These are phyloP conservation scores for Cladosporium sp. DNA, from an alignment of 2,329 filamentous ascomycete genomes.

Conservation along the genomic window DNA sequence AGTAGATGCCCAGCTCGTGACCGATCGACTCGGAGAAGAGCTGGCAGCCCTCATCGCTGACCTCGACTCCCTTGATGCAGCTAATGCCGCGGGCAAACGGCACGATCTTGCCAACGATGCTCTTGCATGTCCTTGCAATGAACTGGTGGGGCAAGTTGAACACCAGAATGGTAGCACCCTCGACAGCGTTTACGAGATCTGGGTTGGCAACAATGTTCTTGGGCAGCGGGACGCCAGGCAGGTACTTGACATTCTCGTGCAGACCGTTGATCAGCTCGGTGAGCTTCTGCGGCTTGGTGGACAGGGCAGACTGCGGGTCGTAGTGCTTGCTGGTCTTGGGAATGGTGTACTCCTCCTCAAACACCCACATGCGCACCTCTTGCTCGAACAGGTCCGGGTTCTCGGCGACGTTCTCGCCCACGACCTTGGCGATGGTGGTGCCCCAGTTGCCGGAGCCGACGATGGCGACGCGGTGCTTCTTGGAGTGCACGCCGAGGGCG, in stretches of 20 bases:
- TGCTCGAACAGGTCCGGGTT: constrained; percentile 81
- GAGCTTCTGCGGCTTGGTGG: constrained; percentile 77
- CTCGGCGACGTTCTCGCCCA: constrained; percentile 84
- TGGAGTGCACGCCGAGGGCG: constrained; percentile 46
- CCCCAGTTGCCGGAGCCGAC: constrained; percentile 98
- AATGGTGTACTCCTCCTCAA: constrained; percentile 83
- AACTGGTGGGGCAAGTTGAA: constrained; percentile 98
- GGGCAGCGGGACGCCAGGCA: constrained; percentile 83
- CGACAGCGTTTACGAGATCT: constrained; percentile 76
- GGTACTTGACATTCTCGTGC: constrained; percentile 98
- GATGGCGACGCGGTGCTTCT: constrained; percentile 89
- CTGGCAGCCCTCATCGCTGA: constrained; percentile 75
- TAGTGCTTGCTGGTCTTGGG: constrained; percentile 73
- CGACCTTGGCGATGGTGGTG: constrained; percentile 94
- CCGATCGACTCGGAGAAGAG: constrained; percentile 96
- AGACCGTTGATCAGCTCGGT: constrained; percentile 85
- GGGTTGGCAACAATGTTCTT: constrained; percentile 82
- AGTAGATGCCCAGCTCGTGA: constrained; percentile 89
- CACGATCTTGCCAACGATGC: constrained; percentile 83
- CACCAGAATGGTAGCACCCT: constrained; percentile 82
- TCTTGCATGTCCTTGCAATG: constrained; percentile 81
- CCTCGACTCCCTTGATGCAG: constrained; percentile 97
- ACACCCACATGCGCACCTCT: constrained; percentile 98
- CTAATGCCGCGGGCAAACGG: constrained; percentile 92
- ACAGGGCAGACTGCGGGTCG: constrained; percentile 58